A percentile compares a stretch with the other conserved stretches of the same genome.
phyloP scores from a whole-genome alignment of 495 filamentous ascomycete genomes.

The Amorphotheca resinae region DNA sequence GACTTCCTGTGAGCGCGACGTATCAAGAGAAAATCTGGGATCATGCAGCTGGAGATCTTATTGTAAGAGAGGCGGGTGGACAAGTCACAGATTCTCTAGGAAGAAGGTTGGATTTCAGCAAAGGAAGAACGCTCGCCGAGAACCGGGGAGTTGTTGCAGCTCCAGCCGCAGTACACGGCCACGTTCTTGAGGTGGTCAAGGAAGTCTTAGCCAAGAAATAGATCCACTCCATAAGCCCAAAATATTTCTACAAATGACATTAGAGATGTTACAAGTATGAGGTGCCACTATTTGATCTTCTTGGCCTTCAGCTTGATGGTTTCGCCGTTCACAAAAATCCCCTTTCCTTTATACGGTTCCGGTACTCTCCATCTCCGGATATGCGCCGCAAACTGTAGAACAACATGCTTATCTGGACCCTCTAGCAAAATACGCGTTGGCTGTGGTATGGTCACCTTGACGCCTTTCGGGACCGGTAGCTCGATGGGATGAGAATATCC shows the following conservation, averaged over 20 bases:
- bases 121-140: slow-evolving; percentile 69
- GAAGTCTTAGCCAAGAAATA: slow-evolving; percentile 45
- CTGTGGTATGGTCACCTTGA: slow-evolving; percentile 79
- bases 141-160: slow-evolving; percentile 95
- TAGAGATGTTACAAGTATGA: slow-evolving; percentile 15
- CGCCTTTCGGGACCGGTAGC: slow-evolving; percentile 64
- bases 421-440: slow-evolving; percentile 91
- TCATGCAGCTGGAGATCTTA: slow-evolving; percentile 90
- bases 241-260: slow-evolving; percentile 2
- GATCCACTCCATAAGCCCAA: slow-evolving; percentile 1
- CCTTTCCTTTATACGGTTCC: slow-evolving; percentile 98
- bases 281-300: slow-evolving; percentile 79
- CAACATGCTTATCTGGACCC: slow-evolving; percentile 67
- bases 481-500: slow-evolving; percentile 95
- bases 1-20: slow-evolving; percentile 66
- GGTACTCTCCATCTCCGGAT: slow-evolving; percentile 81
- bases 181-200: slow-evolving; percentile 74
- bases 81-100: slow-evolving; percentile 79
- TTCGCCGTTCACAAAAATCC: slow-evolving; percentile 94
- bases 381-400: slow-evolving; percentile 81
- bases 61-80: slow-evolving; percentile 89
- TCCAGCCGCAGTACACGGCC: slow-evolving; percentile 54
- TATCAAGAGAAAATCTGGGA: slow-evolving; percentile 99
- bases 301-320: slow-evolving; percentile 96
- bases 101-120: slow-evolving; percentile 67